Evolutionary conservation across 2,329 filamentous ascomycete species (phyloP).

Genomic region (Scedosporium aurantiacum): DNA sequence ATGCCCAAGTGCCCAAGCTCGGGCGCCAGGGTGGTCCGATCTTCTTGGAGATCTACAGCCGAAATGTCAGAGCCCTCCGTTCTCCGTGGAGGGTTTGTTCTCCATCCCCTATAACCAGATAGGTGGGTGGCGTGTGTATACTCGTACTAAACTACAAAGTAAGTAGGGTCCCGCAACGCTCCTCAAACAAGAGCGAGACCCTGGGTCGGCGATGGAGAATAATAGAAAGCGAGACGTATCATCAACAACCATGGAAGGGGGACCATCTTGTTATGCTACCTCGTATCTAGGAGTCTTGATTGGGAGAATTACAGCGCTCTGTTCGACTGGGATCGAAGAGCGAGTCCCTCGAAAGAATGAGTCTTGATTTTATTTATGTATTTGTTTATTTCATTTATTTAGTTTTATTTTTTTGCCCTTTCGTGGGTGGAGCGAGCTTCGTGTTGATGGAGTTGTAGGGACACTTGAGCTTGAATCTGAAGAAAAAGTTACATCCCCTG

Average conservation of each 20-base stretch:
- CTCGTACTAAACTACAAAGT: too few relatives aligned
- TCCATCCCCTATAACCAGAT: too few relatives aligned
- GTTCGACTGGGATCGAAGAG: too few relatives aligned
- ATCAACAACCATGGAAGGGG: background rate
- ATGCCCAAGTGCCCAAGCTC: background rate
- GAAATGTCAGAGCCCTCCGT: background rate
- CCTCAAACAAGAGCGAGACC: conserved; percentile 1
- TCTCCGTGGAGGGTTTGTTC: background rate
- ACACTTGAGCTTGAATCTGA: too few relatives aligned
- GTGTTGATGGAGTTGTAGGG: too few relatives aligned
- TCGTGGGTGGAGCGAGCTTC: background rate
- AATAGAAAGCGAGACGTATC: background rate
- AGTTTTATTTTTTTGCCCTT: background rate
- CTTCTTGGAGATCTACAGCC: background rate
- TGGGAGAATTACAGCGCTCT: too few relatives aligned
- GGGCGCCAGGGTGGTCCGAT: conserved; percentile 1
- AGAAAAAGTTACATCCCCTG: background rate
- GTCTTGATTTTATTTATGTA: too few relatives aligned
- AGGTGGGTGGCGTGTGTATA: too few relatives aligned
- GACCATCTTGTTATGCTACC: background rate
- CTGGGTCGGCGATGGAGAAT: background rate
- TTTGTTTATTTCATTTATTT: background rate
- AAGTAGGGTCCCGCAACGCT: background rate
- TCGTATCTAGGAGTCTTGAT: background rate
- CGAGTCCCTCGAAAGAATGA: too few relatives aligned